phyloP scores from a whole-genome alignment of 202 grass and related monocot species.

The Brachypodium distachyon region DNA sequence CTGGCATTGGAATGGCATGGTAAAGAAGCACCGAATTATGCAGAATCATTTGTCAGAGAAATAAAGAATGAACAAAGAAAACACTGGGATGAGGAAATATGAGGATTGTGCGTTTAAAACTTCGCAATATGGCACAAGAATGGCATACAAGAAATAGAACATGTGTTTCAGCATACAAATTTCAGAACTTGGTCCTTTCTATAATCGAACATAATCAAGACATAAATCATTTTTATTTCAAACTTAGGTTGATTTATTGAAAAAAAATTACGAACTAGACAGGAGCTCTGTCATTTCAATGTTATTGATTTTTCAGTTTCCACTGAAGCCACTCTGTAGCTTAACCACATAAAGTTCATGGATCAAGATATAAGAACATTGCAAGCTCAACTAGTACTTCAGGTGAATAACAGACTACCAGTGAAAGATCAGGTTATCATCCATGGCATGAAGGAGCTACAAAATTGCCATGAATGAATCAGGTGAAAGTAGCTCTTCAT shows the following conservation, averaged over 20 bases:
- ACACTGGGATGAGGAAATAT: not conserved
- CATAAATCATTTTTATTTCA: not conserved
- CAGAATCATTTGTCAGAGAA: not conserved
- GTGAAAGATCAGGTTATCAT: not conserved
- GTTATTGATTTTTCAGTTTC: not conserved
- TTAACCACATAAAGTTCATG: not conserved
- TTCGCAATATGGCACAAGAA: not conserved
- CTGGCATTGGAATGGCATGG: not conserved
- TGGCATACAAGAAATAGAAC: not conserved
- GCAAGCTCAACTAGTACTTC: not conserved
- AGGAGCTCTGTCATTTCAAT: no score
- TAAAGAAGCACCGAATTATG: not conserved
- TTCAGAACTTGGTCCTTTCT: not conserved
- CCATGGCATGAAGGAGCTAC: not conserved
- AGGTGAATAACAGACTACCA: not conserved
- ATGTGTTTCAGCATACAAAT: not conserved
- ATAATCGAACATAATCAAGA: not conserved
- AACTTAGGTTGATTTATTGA: no score
- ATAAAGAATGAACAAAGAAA: not conserved
- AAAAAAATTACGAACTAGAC: no score
- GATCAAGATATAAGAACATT: not conserved
- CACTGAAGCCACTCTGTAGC: not conserved
- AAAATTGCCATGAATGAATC: not conserved
- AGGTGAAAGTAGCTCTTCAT: not conserved
- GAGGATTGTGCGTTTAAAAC: not conserved